Percentiles rank a stretch among this genome's conserved stretches.
Conservation (phyloP, 352 stramenopile genomes). For the Phytophthora nicotianae region DNA sequence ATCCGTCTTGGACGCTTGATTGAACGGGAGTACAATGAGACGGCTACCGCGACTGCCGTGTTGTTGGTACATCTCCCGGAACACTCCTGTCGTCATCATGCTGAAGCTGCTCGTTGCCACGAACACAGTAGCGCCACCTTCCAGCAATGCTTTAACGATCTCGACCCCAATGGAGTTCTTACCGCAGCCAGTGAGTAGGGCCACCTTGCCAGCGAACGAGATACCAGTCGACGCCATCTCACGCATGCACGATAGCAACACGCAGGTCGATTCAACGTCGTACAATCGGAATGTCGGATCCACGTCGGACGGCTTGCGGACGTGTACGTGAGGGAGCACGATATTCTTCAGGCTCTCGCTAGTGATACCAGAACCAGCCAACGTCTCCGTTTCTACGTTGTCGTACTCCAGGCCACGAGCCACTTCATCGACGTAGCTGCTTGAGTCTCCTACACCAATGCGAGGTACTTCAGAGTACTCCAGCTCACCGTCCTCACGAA, state of each 20-base stretch:
- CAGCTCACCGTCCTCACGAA: conserved; percentile 57
- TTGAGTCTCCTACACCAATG: conserved; percentile 51
- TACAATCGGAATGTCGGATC: conserved; percentile 84
- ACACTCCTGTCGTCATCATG: conserved; percentile 52
- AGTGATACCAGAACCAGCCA: conserved; percentile 7
- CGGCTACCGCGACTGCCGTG: conserved; percentile 81
- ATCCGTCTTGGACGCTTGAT: conserved; percentile 84
- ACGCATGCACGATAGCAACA: conserved; percentile 81
- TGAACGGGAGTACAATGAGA: conserved; percentile 85
- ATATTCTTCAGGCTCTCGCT: conserved; percentile 74
- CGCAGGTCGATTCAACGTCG: conserved; percentile 83
- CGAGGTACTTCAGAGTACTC: conserved; percentile 65
- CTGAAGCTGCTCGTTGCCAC: conserved; percentile 86
- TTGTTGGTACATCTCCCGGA: conserved; percentile 86
- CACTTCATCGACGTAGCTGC: conserved; percentile 1
- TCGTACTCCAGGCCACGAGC: conserved; percentile 7
- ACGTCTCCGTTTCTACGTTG: neutral
- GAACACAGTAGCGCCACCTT: conserved; percentile 86
- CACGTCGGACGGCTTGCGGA: conserved; percentile 74
- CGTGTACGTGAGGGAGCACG: conserved; percentile 73
- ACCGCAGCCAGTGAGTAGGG: conserved; percentile 83
- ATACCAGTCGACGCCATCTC: conserved; percentile 86
- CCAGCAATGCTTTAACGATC: conserved; percentile 82
- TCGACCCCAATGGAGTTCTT: conserved; percentile 86
- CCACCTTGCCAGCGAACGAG: conserved; percentile 87